These are phyloP conservation scores for Leucosporidium yakuticum DNA, from an alignment of 768 basidiomycete genomes.

Conservation along the genomic window DNA sequence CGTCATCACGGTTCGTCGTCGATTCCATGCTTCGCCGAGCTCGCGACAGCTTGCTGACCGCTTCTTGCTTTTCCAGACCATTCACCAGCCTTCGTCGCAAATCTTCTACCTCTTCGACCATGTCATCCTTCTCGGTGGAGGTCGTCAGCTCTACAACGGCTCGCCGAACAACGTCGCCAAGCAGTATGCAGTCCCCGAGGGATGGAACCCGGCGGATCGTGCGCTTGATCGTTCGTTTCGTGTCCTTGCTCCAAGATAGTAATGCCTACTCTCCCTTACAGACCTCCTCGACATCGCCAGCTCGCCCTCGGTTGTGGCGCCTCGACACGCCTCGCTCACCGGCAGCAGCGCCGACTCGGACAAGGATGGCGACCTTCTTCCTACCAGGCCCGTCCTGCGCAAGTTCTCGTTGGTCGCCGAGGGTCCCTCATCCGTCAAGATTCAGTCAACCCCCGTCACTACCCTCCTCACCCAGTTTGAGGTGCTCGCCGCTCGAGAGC, in stretches of 20 bases:
- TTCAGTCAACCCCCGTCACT: conserved; percentile 51
- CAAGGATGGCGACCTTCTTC: no score
- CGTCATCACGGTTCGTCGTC: conserved; percentile 57
- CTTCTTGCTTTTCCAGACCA: not conserved
- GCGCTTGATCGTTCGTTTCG: not conserved
- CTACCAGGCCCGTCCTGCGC: no score
- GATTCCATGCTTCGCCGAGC: conserved; percentile 67
- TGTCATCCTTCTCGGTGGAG: conserved; percentile 65
- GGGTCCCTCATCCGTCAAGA: not conserved
- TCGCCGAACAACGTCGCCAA: conserved; percentile 61
- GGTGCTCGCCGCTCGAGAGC: conserved; percentile 73
- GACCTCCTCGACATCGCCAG: conserved; percentile 74
- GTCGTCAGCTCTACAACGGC: conserved; percentile 72
- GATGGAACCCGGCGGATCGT: conserved; percentile 85
- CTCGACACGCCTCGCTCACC: no score
- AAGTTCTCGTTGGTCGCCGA: not conserved
- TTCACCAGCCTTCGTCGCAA: conserved; percentile 30
- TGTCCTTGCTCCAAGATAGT: no score
- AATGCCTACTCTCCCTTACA: not conserved
- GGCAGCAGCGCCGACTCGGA: no score
- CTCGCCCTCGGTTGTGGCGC: no score
- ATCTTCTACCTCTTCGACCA: conserved; percentile 65
- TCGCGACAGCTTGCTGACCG: not conserved
- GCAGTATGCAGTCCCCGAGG: conserved; percentile 61
- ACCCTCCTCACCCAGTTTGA: conserved; percentile 86